phyloP scores from a whole-genome alignment of 345 rosid species.

The Lepidium sativum region DNA sequence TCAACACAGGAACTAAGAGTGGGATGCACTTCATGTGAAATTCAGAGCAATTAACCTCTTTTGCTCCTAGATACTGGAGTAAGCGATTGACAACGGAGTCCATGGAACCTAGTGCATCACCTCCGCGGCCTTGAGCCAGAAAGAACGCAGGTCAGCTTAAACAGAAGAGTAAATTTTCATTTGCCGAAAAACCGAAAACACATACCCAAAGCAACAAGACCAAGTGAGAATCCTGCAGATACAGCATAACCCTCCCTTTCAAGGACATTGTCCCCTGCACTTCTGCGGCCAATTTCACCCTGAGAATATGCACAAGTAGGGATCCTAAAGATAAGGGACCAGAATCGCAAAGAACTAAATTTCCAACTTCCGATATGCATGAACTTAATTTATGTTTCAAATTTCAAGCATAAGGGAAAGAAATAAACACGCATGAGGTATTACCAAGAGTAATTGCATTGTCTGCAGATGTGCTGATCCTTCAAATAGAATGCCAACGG shows the following conservation, averaged over 20 bases:
- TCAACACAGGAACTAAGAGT: neutral
- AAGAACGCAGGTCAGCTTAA: constrained; percentile 15
- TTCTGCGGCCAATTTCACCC: constrained; percentile 97
- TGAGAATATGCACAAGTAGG: constrained; percentile 25
- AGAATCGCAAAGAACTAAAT: neutral
- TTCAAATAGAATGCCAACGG: constrained; percentile 87
- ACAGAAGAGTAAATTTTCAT: neutral
- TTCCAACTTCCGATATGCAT: neutral
- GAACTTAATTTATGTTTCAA: neutral
- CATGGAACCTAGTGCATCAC: constrained; percentile 62
- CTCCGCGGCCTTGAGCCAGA: constrained; percentile 75
- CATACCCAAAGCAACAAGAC: constrained; percentile 95
- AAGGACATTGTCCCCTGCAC: constrained; percentile 97
- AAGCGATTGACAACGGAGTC: constrained; percentile 69
- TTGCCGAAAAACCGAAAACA: constrained; percentile 7
- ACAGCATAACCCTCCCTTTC: constrained; percentile 99
- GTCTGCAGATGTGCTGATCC: constrained; percentile 90
- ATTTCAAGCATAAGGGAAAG: neutral
- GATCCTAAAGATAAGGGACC: constrained; percentile 12
- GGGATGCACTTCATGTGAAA: constrained; percentile 22
- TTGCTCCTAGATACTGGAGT: constrained; percentile 84
- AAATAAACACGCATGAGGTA: neutral
- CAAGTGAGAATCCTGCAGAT: constrained; percentile 96
- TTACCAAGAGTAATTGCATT: constrained; percentile 83
- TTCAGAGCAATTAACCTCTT: constrained; percentile 47